Evolutionary conservation across 2,329 filamentous ascomycete species (phyloP), one percentile per base, ranked within the genome.

Genomic region (Coniochaeta sp.): DNA sequence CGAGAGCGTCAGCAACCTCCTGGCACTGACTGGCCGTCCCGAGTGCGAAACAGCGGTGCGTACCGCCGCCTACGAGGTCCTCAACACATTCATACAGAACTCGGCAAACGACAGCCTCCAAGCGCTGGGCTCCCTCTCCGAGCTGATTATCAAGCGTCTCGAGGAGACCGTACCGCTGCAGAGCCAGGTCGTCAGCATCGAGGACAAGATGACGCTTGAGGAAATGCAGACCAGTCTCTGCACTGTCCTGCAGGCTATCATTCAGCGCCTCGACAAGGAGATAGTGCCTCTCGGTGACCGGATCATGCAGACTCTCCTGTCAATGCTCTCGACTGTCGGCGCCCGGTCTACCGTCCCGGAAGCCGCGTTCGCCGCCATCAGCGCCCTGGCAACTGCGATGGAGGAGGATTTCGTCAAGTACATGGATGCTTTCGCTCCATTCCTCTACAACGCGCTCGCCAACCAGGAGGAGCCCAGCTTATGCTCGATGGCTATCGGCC

Each of bases 151-250:
- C 63, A 89, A 96, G 78, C 90, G 95, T 61, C 81, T 99, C 30
- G 90, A 96, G 77, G 89, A 91, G 73, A 97, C 95, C 0, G 81
- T 98, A 59, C 87, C 89, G 36, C 87, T 99, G 77, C 92, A 96
- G 74, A 82, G 85, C 67, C 95, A 99, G 77, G 91, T 98, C 61
- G 93, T 98, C 67, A 97, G 93, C 71, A 90, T 97, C 30, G 95
- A 99, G 75, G 95, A 99, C 76, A 93, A 89, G 75, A 91, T 98
- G 65, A 96, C 90, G 5, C 83, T 99, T 4, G 93, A 98, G 73
- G 95, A 99, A 76, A 96, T 99, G 85, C 95, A 98, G 79, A 97
- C 93, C 58, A 97, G 93, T 74, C 82, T 99, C 70, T 89, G 88
- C 73, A 96, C 91, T 59, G 95, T 98, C 44, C 81, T 98, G 57